These are phyloP conservation scores for Microthlaspi erraticum DNA, from an alignment of 345 rosid genomes.

Conservation along the genomic window DNA sequence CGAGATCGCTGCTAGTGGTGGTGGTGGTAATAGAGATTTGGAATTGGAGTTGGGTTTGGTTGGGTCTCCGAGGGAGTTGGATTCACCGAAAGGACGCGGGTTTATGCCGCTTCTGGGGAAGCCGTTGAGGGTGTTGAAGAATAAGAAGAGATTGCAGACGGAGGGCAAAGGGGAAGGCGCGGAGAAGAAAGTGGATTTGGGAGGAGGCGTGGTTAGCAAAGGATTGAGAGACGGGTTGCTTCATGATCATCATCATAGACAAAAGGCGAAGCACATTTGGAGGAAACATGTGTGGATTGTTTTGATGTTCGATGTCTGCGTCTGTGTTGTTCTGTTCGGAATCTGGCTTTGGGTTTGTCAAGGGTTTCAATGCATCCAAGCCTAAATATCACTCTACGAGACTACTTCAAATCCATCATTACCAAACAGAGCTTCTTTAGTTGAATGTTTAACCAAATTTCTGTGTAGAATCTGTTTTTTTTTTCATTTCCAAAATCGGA, in stretches of 20 bases:
- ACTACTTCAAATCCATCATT: neutral
- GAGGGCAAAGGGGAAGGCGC: conserved; percentile 35
- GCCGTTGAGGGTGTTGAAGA: conserved; percentile 59
- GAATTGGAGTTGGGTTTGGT: conserved; percentile 48
- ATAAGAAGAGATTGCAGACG: conserved; percentile 62
- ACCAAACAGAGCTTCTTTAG: neutral
- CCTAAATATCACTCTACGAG: conserved; percentile 32
- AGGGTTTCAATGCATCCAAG: conserved; percentile 79
- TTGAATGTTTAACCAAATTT: neutral
- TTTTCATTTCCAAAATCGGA: neutral
- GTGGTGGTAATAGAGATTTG: conserved; percentile 17
- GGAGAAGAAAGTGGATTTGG: conserved; percentile 52
- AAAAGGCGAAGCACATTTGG: conserved; percentile 84
- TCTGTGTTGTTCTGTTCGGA: conserved; percentile 68
- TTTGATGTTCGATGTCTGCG: conserved; percentile 64
- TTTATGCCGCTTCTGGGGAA: conserved; percentile 54
- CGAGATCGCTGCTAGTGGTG: conserved; percentile 37
- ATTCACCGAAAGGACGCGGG: conserved; percentile 43
- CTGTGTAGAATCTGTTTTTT: neutral
- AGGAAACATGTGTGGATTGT: conserved; percentile 90
- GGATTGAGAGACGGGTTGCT: conserved; percentile 54
- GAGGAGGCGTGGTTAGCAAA: conserved; percentile 43
- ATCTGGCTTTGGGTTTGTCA: conserved; percentile 90
- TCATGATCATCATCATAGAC: conserved; percentile 50
- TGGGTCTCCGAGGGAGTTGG: conserved; percentile 45